phyloP scores from a whole-genome alignment of 345 rosid species.

The Cardamine occulta region DNA sequence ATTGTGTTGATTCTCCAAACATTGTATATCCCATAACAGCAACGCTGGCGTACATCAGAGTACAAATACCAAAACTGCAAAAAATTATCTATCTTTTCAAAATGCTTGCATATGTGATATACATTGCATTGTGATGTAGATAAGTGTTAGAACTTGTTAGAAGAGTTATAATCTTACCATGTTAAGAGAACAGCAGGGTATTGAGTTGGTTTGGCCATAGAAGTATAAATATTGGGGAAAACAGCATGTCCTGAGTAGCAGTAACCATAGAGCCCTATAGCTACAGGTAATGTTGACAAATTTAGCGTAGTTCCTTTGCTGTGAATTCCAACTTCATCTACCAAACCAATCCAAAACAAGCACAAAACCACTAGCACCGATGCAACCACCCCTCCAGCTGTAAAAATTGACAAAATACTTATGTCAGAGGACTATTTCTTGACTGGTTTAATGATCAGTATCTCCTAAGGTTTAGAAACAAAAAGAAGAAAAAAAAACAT shows the following conservation, averaged over 20 bases:
- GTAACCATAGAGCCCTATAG: slow-evolving; percentile 92
- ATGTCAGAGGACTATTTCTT: slow-evolving; percentile 24
- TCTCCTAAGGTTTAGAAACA: not conserved
- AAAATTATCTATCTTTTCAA: not conserved
- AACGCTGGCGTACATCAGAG: slow-evolving; percentile 76
- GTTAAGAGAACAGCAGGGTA: slow-evolving; percentile 71
- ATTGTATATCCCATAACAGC: slow-evolving; percentile 89
- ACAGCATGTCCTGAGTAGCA: slow-evolving; percentile 99
- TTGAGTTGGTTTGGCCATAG: slow-evolving; percentile 81
- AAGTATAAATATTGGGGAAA: slow-evolving; percentile 91
- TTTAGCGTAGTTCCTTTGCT: slow-evolving; percentile 70
- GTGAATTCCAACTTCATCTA: slow-evolving; percentile 71
- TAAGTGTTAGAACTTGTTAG: not conserved
- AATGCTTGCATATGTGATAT: slow-evolving; percentile 19
- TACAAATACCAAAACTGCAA: slow-evolving; percentile 73
- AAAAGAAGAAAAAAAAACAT: not conserved
- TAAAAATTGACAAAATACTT: slow-evolving; percentile 4
- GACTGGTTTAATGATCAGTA: not conserved
- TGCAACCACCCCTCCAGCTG: slow-evolving; percentile 97
- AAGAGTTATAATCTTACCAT: slow-evolving; percentile 53
- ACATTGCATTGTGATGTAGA: not conserved
- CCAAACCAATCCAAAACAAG: slow-evolving; percentile 88
- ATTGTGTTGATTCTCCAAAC: slow-evolving; percentile 79
- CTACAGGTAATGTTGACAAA: slow-evolving; percentile 82
- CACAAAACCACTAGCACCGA: slow-evolving; percentile 78